Conservation (phyloP, 495 filamentous ascomycete species). For the Aspergillus ellipticus region DNA sequence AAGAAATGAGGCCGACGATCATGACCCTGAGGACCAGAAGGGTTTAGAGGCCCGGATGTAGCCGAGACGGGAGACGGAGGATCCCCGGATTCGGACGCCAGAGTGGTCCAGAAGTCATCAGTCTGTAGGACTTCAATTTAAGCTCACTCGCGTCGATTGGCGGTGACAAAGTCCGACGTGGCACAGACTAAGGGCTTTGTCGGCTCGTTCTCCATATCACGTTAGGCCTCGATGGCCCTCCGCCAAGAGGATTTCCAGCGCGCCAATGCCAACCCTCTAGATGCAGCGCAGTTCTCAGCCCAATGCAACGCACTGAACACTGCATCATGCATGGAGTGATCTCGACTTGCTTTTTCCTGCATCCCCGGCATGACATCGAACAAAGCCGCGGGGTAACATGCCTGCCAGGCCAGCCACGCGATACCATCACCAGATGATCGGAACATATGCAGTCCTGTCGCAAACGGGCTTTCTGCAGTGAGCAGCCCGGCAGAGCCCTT, state of each 20-base stretch:
- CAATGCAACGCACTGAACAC: slow-evolving; percentile 2
- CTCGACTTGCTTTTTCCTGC: slow-evolving; percentile 4
- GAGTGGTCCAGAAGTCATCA: not conserved
- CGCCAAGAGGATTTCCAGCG: not conserved
- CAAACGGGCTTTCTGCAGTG: not conserved
- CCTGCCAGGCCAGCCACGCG: slow-evolving; percentile 12
- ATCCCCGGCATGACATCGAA: not conserved
- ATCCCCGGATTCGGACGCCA: not conserved
- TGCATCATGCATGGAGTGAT: slow-evolving; percentile 2
- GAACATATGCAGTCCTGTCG: slow-evolving; percentile 1
- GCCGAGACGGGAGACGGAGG: not conserved
- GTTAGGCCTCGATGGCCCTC: too few species aligned
- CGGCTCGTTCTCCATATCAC: not conserved
- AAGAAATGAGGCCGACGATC: not conserved
- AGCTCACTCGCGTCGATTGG: not conserved
- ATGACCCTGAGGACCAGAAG: not conserved
- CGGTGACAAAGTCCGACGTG: not conserved
- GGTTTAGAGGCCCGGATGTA: not conserved
- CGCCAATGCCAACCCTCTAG: not conserved
- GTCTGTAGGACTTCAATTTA: not conserved
- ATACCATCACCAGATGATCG: slow-evolving; percentile 16
- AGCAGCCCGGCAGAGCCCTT: not conserved
- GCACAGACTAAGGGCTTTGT: not conserved
- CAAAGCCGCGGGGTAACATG: slow-evolving; percentile 10
- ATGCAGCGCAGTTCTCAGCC: slow-evolving; percentile 2